Evolutionary conservation across 140 eudicot species (phyloP).

Genomic region (Cichorium intybus): DNA sequence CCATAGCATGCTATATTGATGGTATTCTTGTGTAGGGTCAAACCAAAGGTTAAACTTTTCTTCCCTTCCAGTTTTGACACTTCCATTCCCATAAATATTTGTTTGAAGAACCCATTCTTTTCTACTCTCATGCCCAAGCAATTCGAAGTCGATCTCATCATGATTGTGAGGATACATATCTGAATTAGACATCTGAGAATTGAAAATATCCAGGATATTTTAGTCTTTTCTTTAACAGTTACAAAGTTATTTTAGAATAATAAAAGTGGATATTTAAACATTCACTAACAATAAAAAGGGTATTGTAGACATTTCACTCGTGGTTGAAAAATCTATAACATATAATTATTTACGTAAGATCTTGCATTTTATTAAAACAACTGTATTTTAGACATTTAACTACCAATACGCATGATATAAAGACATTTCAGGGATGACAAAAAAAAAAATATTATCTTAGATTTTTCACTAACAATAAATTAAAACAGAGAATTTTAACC

Average conservation of each 20-base stretch:
- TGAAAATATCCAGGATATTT: neutral
- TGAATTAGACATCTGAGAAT: slow-evolving; percentile 71
- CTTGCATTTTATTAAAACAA: neutral
- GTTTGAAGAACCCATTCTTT: slow-evolving; percentile 90
- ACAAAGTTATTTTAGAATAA: too few species aligned
- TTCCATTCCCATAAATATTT: slow-evolving; percentile 88
- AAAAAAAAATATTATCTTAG: too few species aligned
- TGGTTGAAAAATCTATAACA: neutral
- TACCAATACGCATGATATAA: too few species aligned
- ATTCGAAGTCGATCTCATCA: slow-evolving; percentile 86
- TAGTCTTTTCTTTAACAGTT: too few species aligned
- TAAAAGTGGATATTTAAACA: too few species aligned
- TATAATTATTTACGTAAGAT: neutral
- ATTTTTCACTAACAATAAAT: neutral
- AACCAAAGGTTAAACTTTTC: slow-evolving; percentile 90
- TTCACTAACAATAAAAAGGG: neutral
- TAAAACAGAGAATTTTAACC: neutral
- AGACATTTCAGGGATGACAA: too few species aligned
- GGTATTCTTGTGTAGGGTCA: slow-evolving; percentile 73
- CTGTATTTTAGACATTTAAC: neutral
- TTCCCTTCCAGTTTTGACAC: slow-evolving; percentile 82
- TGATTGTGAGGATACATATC: slow-evolving; percentile 73
- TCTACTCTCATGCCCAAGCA: slow-evolving; percentile 77
- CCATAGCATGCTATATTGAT: slow-evolving; percentile 87
- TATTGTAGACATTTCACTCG: neutral